Base-by-base conservation (phyloP, 2,329 filamentous ascomycete genomes). In the Botrytis aclada region DNA sequence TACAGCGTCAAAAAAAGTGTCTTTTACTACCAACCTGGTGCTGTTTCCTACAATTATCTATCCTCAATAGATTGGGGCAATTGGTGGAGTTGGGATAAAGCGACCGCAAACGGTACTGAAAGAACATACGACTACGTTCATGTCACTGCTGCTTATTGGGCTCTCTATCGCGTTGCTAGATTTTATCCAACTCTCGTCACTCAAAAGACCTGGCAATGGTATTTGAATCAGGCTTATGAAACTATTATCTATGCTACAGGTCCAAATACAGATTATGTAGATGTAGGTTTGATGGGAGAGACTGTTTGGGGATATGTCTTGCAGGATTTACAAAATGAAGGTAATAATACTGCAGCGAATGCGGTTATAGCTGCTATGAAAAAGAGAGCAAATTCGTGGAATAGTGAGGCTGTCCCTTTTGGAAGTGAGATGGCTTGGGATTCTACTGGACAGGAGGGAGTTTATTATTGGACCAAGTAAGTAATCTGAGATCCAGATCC, bases 341-440 rank as follows among this genome's bases (percentile, higher is more conserved):
- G 82, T 0, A 80, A 83, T 74, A 82, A 78, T 0, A 74, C 78
- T 0, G 79, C 86, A 70, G 85, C 83, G 0, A 77, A 77, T 3
- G 79, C 79, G 0, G 75, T 89, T 4, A 83, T 84, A 63, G 76
- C 78, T 0, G 80, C 81, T 0, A 89, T 90, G 87, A 82, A 81
- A 22, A 79, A 79, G 5, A 83, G 88, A 1, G 86, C 87, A 1
- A 74, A 82, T 4, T 77, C 80, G 1, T 90, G 88, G 88, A 79
- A 85, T n/a, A 81, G 80, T 0, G 80, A 86, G 69, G 82, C 83
- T 12, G 85, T 87, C 8, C 88, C 88, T 0, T 90, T 85, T 74
- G 88, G 87, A 0, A 88, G 86, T 69, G 88, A 90, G 78, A 88
- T 88, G 86, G 85, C 87, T 0, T 90, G 88, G 88, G 88, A 90